Percentiles rank a stretch among this genome's conserved stretches.
Evolutionary conservation across 208 protist species (phyloP).

Genomic region (Trichomonas vaginalis): DNA sequence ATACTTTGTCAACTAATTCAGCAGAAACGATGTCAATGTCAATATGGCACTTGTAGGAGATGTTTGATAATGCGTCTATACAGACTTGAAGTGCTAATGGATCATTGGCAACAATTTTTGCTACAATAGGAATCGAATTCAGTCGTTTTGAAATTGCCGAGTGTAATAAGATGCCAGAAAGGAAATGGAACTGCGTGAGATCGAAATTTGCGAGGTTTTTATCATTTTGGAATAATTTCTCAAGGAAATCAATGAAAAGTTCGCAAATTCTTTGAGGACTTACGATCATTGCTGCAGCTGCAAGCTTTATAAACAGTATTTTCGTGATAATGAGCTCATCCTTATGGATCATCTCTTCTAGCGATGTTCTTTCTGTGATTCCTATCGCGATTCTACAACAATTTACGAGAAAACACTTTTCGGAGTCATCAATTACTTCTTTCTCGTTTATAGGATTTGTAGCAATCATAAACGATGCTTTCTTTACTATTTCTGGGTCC

Average conservation of each 20-base stretch:
- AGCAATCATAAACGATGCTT: background rate
- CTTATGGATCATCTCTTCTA: background rate
- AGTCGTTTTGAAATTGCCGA: background rate
- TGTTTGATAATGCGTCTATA: background rate
- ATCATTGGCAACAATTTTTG: background rate
- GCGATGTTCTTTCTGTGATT: background rate
- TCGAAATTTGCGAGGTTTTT: background rate
- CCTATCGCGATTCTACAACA: background rate
- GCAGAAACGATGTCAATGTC: background rate
- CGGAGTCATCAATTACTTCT: background rate
- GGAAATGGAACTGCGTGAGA: background rate
- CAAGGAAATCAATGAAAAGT: background rate
- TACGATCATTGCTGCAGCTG: background rate
- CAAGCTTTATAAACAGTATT: background rate
- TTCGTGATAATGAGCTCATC: background rate
- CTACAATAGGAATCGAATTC: background rate
- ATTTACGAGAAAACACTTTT: background rate
- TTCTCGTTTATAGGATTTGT: background rate
- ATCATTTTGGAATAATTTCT: background rate
- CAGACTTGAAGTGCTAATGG: background rate
- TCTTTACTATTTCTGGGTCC: background rate
- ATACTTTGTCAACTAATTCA: background rate
- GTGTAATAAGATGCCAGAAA: background rate
- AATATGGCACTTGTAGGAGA: background rate
- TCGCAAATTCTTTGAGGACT: background rate